These are phyloP conservation scores for Cytospora piceicola DNA, from an alignment of 2,329 filamentous ascomycete species.

Conservation along the genomic window DNA sequence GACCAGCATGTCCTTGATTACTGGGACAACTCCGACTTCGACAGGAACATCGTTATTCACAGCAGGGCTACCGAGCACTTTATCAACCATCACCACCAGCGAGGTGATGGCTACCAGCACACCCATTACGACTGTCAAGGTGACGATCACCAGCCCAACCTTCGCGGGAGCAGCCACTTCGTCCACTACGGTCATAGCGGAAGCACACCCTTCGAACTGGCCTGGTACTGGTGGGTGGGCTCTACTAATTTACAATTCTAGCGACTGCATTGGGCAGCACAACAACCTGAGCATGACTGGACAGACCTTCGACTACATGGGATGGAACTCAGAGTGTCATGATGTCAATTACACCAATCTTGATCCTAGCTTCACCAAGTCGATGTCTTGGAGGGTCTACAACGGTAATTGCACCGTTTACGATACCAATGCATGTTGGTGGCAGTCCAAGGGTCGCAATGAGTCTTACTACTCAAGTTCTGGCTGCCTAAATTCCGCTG, in stretches of 20 bases:
- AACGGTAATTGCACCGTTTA: not conserved
- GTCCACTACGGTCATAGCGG: not conserved
- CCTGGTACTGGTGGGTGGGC: not conserved
- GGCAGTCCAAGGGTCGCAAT: not conserved
- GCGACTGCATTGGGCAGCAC: not conserved
- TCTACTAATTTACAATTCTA: not conserved
- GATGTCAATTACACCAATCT: not conserved
- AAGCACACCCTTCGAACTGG: not conserved
- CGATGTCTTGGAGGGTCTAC: not conserved
- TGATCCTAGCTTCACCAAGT: not conserved
- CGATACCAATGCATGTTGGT: not conserved
- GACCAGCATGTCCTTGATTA: not conserved
- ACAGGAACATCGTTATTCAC: not conserved
- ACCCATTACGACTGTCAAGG: not conserved
- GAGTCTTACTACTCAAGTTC: not conserved
- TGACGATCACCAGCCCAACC: not conserved
- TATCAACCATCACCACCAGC: not conserved
- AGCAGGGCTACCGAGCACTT: not conserved
- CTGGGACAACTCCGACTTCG: not conserved
- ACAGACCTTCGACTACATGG: not conserved
- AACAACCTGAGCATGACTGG: not conserved
- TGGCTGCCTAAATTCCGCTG: too few relatives aligned
- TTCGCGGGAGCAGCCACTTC: too few relatives aligned
- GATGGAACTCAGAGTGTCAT: not conserved
- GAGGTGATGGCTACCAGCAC: not conserved